Evolutionary conservation across 1,284 basidiomycete genomes (phyloP).

Genomic region (Cerrena zonata): DNA sequence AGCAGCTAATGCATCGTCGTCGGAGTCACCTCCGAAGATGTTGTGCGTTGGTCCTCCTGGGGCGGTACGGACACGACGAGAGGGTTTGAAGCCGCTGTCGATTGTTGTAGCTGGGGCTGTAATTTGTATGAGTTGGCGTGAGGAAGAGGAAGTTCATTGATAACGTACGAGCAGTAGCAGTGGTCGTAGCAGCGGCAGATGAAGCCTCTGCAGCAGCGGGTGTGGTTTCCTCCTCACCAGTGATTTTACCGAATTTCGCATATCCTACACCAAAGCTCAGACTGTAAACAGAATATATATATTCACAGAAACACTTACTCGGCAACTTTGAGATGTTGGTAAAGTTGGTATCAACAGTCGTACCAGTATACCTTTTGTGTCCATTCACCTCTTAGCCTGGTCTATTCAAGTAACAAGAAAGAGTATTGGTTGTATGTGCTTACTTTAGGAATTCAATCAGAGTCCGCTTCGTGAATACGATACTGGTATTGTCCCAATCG

Average conservation of each 20-base stretch:
- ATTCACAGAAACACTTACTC: constrained; percentile 33
- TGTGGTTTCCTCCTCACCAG: constrained; percentile 12
- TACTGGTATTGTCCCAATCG: constrained; percentile 67
- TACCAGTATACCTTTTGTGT: constrained; percentile 62
- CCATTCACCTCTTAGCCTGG: constrained; percentile 17
- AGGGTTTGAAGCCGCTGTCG: constrained; percentile 37
- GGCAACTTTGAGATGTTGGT: constrained; percentile 65
- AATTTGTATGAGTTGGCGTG: constrained; percentile 5
- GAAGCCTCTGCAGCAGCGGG: constrained; percentile 2
- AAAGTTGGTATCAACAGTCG: constrained; percentile 68
- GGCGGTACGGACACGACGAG: constrained; percentile 45
- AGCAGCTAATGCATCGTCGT: constrained; percentile 38
- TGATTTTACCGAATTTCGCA: constrained; percentile 50
- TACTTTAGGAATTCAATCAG: constrained; percentile 71
- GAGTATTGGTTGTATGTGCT: constrained; percentile 19
- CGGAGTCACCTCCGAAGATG: constrained; percentile 35
- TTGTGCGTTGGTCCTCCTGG: constrained; percentile 45
- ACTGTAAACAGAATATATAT: neutral
- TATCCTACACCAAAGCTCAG: constrained; percentile 40
- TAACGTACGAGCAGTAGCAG: neutral
- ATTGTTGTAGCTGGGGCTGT: constrained; percentile 5
- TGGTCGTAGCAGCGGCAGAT: neutral
- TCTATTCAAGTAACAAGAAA: neutral
- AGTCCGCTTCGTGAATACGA: constrained; percentile 68
- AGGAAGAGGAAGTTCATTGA: neutral